phyloP scores from a whole-genome alignment of 257 asterid species.

The Petrea volubilis region DNA sequence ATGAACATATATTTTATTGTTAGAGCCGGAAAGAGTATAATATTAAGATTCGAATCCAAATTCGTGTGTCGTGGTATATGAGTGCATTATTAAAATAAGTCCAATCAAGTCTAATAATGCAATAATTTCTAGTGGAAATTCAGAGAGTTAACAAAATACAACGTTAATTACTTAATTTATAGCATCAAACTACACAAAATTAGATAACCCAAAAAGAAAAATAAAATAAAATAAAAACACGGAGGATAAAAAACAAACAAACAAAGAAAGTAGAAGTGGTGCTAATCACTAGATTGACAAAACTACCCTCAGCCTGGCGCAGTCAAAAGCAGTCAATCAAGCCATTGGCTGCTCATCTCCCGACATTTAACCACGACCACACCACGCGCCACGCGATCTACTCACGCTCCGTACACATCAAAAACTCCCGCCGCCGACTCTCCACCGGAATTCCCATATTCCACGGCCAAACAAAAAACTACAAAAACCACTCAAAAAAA shows the following conservation, averaged over 20 bases:
- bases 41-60: too few species aligned
- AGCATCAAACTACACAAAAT: background rate
- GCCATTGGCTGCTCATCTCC: constrained; percentile 27
- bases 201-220: background rate
- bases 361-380: background rate
- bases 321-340: constrained; percentile 30
- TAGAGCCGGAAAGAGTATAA: too few species aligned
- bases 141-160: background rate
- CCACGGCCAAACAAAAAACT: constrained; percentile 7
- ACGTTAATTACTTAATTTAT: background rate
- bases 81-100: too few species aligned
- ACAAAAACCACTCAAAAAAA: background rate
- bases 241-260: background rate
- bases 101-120: too few species aligned
- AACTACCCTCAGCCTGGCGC: constrained; percentile 27
- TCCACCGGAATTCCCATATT: constrained; percentile 12
- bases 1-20: too few species aligned
- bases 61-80: too few species aligned
- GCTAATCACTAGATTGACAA: constrained; percentile 17
- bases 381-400: constrained; percentile 17
- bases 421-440: constrained; percentile 20
- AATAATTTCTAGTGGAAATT: background rate
- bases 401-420: constrained; percentile 31
- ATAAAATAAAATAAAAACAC: background rate
- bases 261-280: background rate